phyloP scores from a whole-genome alignment of 2,329 filamentous ascomycete genomes.

The Fusarium buharicum region DNA sequence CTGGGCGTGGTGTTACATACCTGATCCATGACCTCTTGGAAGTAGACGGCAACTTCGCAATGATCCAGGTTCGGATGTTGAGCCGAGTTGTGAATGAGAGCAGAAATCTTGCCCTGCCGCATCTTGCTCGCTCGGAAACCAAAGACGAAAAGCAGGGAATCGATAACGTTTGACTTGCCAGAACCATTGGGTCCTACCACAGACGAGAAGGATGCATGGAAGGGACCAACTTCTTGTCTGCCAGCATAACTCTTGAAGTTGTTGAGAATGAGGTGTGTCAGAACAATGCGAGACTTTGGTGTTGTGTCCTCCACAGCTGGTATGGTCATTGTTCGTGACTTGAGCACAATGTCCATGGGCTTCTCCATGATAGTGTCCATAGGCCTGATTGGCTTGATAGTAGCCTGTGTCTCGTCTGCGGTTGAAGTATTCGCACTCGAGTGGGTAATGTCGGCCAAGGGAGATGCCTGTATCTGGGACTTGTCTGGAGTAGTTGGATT shows the following conservation, averaged over 20 bases:
- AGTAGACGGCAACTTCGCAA: constrained; percentile 97
- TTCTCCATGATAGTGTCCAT: constrained; percentile 83
- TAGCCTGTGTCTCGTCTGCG: constrained; percentile 48
- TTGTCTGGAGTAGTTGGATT: constrained; percentile 68
- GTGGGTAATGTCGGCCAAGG: constrained; percentile 79
- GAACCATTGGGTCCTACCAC: constrained; percentile 98
- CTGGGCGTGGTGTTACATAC: constrained; percentile 51
- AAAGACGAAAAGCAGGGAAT: constrained; percentile 98
- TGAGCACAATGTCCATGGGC: constrained; percentile 93
- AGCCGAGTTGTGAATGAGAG: constrained; percentile 96
- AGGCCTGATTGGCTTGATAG: constrained; percentile 77
- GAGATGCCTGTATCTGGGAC: constrained; percentile 62
- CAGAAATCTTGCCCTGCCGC: constrained; percentile 98
- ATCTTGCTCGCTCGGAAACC: constrained; percentile 99
- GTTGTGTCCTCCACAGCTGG: constrained; percentile 77
- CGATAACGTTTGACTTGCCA: constrained; percentile 98
- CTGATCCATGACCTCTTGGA: constrained; percentile 92
- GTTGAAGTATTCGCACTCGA: constrained; percentile 65
- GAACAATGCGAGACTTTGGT: constrained; percentile 88
- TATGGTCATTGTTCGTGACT: constrained; percentile 77
- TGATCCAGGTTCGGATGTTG: constrained; percentile 84
- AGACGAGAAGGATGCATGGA: constrained; percentile 96
- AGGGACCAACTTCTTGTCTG: constrained; percentile 92
- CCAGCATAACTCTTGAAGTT: constrained; percentile 99
- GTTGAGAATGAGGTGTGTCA: constrained; percentile 88